These are phyloP conservation scores for Fusarium lateritium DNA, from an alignment of 2,329 filamentous ascomycete species.

Conservation along the genomic window DNA sequence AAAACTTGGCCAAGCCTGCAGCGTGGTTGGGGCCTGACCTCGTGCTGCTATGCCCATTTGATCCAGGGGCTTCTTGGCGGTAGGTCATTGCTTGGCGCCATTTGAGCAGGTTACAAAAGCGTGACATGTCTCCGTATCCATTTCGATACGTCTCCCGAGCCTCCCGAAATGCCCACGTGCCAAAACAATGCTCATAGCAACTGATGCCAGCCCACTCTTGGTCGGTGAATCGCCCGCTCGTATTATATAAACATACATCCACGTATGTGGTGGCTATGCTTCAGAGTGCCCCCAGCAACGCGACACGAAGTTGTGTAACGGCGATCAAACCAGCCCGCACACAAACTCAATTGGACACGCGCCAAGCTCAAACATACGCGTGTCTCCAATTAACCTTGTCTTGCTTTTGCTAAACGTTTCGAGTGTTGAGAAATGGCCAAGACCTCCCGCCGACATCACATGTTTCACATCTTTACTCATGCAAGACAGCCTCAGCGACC, in stretches of 20 bases:
- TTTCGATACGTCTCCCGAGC: conserved; percentile 5
- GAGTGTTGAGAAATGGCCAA: conserved; percentile 18
- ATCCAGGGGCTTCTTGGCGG: conserved; percentile 39
- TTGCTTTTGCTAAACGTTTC: conserved; percentile 24
- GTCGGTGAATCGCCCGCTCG: too few relatives aligned
- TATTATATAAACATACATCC: not conserved
- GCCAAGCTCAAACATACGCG: conserved; percentile 26
- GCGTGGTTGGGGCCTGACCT: conserved; percentile 12
- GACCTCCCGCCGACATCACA: conserved; percentile 1
- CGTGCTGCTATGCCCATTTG: conserved; percentile 30
- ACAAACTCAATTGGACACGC: conserved; percentile 14
- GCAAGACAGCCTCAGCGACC: too few relatives aligned
- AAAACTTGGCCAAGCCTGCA: conserved; percentile 16
- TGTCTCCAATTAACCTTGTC: conserved; percentile 18
- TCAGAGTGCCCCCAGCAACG: conserved; percentile 3
- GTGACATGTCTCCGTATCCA: conserved; percentile 5
- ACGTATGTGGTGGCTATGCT: not conserved
- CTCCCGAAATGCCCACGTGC: conserved; percentile 10
- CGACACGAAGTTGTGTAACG: not conserved
- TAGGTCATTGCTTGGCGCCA: conserved; percentile 33
- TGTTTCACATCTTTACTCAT: conserved; percentile 20
- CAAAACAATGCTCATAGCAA: not conserved
- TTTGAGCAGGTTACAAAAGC: conserved; percentile 1
- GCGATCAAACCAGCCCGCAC: not conserved
- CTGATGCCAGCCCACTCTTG: not conserved